A percentile compares a stretch with the other conserved stretches of the same genome.
phyloP scores from a whole-genome alignment of 2,329 filamentous ascomycete genomes.

The Sarocladium oryzae region DNA sequence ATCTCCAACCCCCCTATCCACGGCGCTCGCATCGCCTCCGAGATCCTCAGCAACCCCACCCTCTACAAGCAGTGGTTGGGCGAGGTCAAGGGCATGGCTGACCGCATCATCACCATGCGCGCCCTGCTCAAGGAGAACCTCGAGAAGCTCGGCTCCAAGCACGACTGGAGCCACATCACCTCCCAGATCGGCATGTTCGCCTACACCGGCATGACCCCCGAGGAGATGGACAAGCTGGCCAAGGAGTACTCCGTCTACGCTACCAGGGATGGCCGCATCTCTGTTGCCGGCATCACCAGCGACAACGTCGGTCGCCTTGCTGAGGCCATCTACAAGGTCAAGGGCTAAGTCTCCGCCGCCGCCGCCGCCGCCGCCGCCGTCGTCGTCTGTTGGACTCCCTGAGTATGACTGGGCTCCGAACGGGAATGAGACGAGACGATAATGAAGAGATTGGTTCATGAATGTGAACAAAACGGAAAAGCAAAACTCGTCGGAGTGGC shows the following conservation, averaged over 20 bases:
- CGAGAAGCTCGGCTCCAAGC: slow-evolving; percentile 88
- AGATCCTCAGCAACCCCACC: slow-evolving; percentile 79
- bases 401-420: no score
- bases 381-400: neutral
- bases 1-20: slow-evolving; percentile 99
- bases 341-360: no score
- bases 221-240: slow-evolving; percentile 86
- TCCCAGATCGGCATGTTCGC: slow-evolving; percentile 99
- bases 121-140: slow-evolving; percentile 90
- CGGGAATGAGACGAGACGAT: neutral
- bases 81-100: slow-evolving; percentile 98
- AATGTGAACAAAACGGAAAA: neutral
- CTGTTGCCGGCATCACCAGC: slow-evolving; percentile 75
- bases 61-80: slow-evolving; percentile 91
- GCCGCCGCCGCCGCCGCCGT: no score
- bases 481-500: neutral
- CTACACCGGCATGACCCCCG: slow-evolving; percentile 85
- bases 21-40: slow-evolving; percentile 86
- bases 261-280: slow-evolving; percentile 86
- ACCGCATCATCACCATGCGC: slow-evolving; percentile 98
- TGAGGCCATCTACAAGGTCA: slow-evolving; percentile 79
- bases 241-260: slow-evolving; percentile 98
- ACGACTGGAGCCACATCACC: slow-evolving; percentile 98
- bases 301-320: slow-evolving; percentile 75
- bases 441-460: neutral